Percentiles rank a stretch among this genome's conserved stretches.
phyloP scores from a whole-genome alignment of 768 basidiomycete species.

The Collybia sp. region DNA sequence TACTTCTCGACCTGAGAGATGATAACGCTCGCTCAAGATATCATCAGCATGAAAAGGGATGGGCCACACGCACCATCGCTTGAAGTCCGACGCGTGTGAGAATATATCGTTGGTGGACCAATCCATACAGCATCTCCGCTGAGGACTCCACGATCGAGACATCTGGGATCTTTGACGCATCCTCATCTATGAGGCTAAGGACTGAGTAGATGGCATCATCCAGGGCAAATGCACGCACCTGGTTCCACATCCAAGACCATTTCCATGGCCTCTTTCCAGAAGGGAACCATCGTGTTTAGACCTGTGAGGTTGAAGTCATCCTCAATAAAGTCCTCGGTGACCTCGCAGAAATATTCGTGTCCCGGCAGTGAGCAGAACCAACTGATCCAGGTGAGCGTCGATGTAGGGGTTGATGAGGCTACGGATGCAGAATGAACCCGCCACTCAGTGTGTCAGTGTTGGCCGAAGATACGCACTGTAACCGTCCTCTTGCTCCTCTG shows the following conservation, averaged over 20 bases:
- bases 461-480: constrained; percentile 72
- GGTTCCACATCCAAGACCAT: constrained; percentile 99
- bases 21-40: constrained; percentile 8
- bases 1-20: constrained; percentile 85
- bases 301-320: constrained; percentile 99
- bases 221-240: constrained; percentile 49
- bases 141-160: constrained; percentile 98
- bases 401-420: constrained; percentile 90
- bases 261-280: constrained; percentile 99
- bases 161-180: constrained; percentile 93
- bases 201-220: constrained; percentile 2
- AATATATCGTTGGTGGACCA: constrained; percentile 97
- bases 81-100: constrained; percentile 91
- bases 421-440: constrained; percentile 6
- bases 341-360: constrained; percentile 98
- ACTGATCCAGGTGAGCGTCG: constrained; percentile 91
- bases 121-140: constrained; percentile 94
- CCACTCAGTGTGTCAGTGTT: background rate
- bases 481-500: constrained; percentile 70
- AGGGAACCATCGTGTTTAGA: constrained; percentile 92
- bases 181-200: constrained; percentile 57
- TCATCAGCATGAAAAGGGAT: constrained; percentile 6
- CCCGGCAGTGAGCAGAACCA: constrained; percentile 95
- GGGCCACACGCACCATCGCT: constrained; percentile 69
- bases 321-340: constrained; percentile 98